Conservation (phyloP, 768 basidiomycete species). For the Macrolepiota fuliginosa region DNA sequence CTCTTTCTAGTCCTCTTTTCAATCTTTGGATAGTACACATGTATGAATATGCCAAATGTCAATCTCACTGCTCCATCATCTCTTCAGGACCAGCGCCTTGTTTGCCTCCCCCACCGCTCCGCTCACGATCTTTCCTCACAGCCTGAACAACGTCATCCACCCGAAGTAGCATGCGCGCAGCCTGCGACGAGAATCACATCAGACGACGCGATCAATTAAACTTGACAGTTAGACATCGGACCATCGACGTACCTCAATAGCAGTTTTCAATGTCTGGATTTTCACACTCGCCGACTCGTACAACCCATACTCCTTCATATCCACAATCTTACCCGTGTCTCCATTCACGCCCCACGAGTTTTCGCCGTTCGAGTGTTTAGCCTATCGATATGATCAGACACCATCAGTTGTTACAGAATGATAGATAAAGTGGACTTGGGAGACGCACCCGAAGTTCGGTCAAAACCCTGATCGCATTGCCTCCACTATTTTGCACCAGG, state of each 20-base stretch:
- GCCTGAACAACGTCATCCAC: conserved; percentile 95
- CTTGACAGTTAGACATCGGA: not conserved
- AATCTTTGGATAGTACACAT: too few relatives aligned
- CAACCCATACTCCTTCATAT: conserved; percentile 93
- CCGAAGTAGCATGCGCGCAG: conserved; percentile 85
- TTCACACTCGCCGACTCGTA: conserved; percentile 98
- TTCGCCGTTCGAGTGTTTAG: conserved; percentile 92
- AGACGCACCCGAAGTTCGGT: conserved; percentile 89
- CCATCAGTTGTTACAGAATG: not conserved
- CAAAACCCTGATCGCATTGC: conserved; percentile 89
- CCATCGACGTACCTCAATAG: conserved; percentile 70
- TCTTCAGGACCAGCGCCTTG: conserved; percentile 53
- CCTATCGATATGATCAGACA: conserved; percentile 55
- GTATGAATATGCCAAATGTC: too few relatives aligned
- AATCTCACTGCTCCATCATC: conserved; percentile 36
- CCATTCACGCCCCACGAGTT: conserved; percentile 94
- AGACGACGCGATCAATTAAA: not conserved
- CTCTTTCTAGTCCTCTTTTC: too few relatives aligned
- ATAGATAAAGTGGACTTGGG: not conserved
- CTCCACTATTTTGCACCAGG: conserved; percentile 92
- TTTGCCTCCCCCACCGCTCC: conserved; percentile 33
- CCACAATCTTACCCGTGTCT: conserved; percentile 91
- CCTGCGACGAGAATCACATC: conserved; percentile 35
- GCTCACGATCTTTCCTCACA: conserved; percentile 70
- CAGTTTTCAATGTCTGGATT: conserved; percentile 97